These are phyloP conservation scores for Artomyces pyxidatus DNA, from an alignment of 768 basidiomycete genomes.

Conservation along the genomic window DNA sequence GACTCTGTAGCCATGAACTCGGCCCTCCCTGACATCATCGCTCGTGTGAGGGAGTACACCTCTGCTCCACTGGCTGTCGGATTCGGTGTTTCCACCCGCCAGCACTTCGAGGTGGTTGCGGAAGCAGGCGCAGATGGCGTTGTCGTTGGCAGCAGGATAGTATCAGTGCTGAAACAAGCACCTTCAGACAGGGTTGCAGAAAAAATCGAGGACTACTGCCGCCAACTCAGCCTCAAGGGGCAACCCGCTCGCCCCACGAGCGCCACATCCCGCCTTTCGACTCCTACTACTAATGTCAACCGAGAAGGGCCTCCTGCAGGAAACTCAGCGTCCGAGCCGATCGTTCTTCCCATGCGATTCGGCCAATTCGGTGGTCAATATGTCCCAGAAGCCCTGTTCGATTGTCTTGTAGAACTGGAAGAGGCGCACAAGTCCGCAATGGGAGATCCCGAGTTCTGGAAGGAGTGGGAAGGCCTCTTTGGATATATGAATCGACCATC, in stretches of 20 bases:
- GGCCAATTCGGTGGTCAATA: conserved; percentile 97
- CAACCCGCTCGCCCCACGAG: conserved; percentile 6
- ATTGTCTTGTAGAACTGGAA: conserved; percentile 85
- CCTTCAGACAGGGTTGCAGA: conserved; percentile 38
- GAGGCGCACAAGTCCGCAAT: conserved; percentile 83
- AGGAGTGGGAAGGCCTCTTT: conserved; percentile 81
- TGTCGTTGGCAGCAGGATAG: conserved; percentile 85
- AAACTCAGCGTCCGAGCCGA: conserved; percentile 28
- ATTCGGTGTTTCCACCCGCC: conserved; percentile 88
- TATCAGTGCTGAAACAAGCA: conserved; percentile 68
- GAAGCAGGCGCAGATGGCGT: conserved; percentile 92
- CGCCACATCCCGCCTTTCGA: conserved; percentile 27
- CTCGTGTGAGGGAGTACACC: conserved; percentile 72
- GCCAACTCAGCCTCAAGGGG: conserved; percentile 47
- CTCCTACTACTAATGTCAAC: conserved; percentile 25
- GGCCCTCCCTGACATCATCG: conserved; percentile 75
- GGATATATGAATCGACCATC: conserved; percentile 95
- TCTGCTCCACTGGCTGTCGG: conserved; percentile 88
- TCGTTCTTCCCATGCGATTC: conserved; percentile 71
- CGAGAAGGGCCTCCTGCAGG: conserved; percentile 22
- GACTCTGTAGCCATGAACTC: conserved; percentile 60
- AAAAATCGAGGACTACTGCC: conserved; percentile 67
- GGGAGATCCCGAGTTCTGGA: conserved; percentile 85
- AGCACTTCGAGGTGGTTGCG: conserved; percentile 81
- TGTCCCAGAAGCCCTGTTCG: conserved; percentile 94